Percentiles rank a stretch among this genome's conserved stretches.
phyloP scores from a whole-genome alignment of 768 basidiomycete genomes.

The Rhizopogon roseolus region DNA sequence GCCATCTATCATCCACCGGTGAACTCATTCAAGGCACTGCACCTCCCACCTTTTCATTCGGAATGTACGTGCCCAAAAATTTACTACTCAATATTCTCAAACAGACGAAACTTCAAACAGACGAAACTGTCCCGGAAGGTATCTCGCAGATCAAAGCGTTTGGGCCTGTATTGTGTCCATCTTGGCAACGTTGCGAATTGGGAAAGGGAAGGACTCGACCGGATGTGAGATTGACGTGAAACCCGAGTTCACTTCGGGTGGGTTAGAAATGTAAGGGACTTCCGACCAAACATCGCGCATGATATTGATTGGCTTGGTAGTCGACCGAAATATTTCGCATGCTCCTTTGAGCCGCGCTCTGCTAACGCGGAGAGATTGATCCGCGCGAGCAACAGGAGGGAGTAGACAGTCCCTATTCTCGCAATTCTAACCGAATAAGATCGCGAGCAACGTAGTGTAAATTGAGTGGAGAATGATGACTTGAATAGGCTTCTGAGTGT shows the following conservation, averaged over 20 bases:
- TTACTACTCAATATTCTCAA: neutral
- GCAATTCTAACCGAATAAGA: neutral
- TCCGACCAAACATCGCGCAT: neutral
- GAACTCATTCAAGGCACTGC: slow-evolving; percentile 4
- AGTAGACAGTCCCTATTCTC: neutral
- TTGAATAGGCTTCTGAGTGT: neutral
- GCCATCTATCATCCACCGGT: slow-evolving; percentile 36
- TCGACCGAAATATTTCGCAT: slow-evolving; percentile 20
- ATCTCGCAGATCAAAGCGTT: slow-evolving; percentile 27
- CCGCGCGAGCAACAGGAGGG: neutral
- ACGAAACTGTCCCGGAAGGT: slow-evolving; percentile 28
- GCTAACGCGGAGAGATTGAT: slow-evolving; percentile 11
- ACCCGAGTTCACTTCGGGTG: slow-evolving; percentile 16
- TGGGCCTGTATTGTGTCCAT: slow-evolving; percentile 28
- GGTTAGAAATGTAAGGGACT: slow-evolving; percentile 13
- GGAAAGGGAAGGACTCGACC: slow-evolving; percentile 18
- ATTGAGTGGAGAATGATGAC: neutral
- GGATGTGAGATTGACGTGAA: slow-evolving; percentile 26
- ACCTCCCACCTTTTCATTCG: slow-evolving; percentile 16
- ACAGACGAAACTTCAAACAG: slow-evolving; percentile 20
- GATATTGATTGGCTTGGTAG: slow-evolving; percentile 5
- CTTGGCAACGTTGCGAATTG: slow-evolving; percentile 24
- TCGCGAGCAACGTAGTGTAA: neutral
- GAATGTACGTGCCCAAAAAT: slow-evolving; percentile 11
- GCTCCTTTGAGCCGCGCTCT: slow-evolving; percentile 15